A percentile compares a stretch with the other conserved stretches of the same genome.
Evolutionary conservation across 1,139 yeast genomes (phyloP).

Genomic region (Yamadazyma atlantica): DNA sequence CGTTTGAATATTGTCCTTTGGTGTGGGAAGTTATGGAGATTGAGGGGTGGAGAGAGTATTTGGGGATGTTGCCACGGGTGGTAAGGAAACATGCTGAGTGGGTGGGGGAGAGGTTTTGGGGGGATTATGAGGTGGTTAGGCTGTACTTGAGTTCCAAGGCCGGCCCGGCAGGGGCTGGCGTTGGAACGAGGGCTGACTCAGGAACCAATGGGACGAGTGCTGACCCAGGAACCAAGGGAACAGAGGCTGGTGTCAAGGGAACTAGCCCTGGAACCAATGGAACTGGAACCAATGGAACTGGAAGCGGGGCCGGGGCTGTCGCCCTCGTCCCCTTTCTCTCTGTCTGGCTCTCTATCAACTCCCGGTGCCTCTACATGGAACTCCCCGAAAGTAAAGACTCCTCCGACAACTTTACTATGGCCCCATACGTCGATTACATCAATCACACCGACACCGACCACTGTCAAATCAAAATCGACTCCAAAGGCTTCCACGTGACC

Average conservation of each 20-base stretch:
- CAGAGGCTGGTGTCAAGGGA: no score
- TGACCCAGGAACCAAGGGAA: no score
- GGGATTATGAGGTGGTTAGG: conserved; percentile 37
- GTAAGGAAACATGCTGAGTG: conserved; percentile 32
- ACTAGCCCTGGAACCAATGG: no score
- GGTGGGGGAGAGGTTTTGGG: conserved; percentile 36
- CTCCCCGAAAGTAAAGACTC: conserved; percentile 50
- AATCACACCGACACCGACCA: conserved; percentile 67
- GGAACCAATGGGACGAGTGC: no score
- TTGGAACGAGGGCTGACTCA: no score
- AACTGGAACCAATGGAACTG: conserved; percentile 1
- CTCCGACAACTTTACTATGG: conserved; percentile 79
- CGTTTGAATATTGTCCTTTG: conserved; percentile 50
- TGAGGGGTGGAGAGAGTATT: conserved; percentile 22
- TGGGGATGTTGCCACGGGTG: conserved; percentile 40
- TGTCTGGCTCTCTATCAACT: conserved; percentile 86
- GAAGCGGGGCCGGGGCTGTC: background rate
- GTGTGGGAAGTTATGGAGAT: conserved; percentile 45
- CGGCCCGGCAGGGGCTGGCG: no score
- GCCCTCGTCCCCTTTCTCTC: conserved; percentile 41
- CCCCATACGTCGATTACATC: conserved; percentile 86
- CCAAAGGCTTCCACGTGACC: conserved; percentile 51
- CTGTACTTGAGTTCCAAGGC: no score
- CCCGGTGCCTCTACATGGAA: conserved; percentile 84
- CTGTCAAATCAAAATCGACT: conserved; percentile 49